These are phyloP conservation scores for Suillus cothurnatus DNA, from an alignment of 768 basidiomycete species.

Conservation along the genomic window DNA sequence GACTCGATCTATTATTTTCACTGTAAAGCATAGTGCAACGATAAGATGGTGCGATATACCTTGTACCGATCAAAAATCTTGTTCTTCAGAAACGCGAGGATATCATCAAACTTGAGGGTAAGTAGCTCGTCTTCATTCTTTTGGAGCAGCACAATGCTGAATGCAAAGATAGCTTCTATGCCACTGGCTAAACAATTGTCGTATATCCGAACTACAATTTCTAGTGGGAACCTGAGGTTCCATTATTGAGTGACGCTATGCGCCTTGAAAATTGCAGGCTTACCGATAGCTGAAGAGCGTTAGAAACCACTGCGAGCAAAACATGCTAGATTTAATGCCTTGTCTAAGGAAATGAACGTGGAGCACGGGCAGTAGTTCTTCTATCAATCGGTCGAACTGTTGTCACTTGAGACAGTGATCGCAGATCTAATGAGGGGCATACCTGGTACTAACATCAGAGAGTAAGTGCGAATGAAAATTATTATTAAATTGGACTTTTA, in stretches of 20 bases:
- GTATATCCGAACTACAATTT: conserved; percentile 94
- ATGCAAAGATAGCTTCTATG: conserved; percentile 96
- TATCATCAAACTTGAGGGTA: conserved; percentile 87
- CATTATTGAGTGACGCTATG: neutral
- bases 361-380: conserved; percentile 89
- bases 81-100: conserved; percentile 80
- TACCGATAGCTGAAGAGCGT: conserved; percentile 96
- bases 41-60: conserved; percentile 29
- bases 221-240: conserved; percentile 78
- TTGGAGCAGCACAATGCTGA: conserved; percentile 83
- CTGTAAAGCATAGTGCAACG: neutral
- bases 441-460: conserved; percentile 59
- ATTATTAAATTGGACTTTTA: conserved; percentile 2
- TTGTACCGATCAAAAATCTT: conserved; percentile 85
- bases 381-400: conserved; percentile 91
- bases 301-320: conserved; percentile 97
- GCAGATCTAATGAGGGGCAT: conserved; percentile 19
- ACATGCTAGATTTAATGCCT: conserved; percentile 98
- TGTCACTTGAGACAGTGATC: conserved; percentile 19
- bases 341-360: conserved; percentile 93
- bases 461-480: neutral
- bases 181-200: conserved; percentile 97
- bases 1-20: conserved; percentile 29
- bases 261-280: conserved; percentile 19
- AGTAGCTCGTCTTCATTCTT: conserved; percentile 85